Evolutionary conservation across 139 green algal species (phyloP).

Genomic region (Gonium pectorale): DNA sequence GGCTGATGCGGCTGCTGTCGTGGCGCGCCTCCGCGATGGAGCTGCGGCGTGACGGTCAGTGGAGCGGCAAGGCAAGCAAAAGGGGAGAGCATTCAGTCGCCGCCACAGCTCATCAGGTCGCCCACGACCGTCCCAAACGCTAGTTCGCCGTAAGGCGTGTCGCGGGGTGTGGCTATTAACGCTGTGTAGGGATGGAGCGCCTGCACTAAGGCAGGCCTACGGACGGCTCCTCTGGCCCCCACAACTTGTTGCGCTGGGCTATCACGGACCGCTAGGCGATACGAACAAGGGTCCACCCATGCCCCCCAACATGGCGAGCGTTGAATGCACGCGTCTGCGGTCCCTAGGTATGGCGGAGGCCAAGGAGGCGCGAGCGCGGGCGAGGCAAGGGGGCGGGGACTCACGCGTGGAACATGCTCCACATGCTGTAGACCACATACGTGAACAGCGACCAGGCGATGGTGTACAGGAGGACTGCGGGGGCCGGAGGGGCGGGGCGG

Average conservation of each 20-base stretch:
- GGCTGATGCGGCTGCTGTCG: slow-evolving; percentile 33
- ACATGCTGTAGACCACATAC: slow-evolving; percentile 46
- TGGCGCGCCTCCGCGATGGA: slow-evolving; percentile 35
- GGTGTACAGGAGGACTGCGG: neutral
- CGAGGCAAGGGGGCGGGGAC: neutral
- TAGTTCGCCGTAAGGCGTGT: no score
- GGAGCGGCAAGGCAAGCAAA: neutral
- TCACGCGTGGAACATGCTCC: slow-evolving; percentile 55
- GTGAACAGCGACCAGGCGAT: slow-evolving; percentile 1
- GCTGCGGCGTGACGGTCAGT: neutral
- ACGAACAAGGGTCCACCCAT: no score
- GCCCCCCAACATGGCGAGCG: no score
- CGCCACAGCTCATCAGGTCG: neutral
- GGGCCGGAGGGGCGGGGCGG: neutral
- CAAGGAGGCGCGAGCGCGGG: neutral
- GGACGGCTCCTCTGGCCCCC: no score
- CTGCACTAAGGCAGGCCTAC: no score
- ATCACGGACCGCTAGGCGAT: no score
- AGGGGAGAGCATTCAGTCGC: neutral
- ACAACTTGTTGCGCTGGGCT: no score
- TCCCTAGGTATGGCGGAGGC: neutral
- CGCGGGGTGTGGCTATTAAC: no score
- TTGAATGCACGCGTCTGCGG: no score
- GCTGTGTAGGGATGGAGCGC: no score
- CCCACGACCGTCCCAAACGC: neutral